phyloP scores from a whole-genome alignment of 139 green algal genomes.

The Diplosphaera chodatii region DNA sequence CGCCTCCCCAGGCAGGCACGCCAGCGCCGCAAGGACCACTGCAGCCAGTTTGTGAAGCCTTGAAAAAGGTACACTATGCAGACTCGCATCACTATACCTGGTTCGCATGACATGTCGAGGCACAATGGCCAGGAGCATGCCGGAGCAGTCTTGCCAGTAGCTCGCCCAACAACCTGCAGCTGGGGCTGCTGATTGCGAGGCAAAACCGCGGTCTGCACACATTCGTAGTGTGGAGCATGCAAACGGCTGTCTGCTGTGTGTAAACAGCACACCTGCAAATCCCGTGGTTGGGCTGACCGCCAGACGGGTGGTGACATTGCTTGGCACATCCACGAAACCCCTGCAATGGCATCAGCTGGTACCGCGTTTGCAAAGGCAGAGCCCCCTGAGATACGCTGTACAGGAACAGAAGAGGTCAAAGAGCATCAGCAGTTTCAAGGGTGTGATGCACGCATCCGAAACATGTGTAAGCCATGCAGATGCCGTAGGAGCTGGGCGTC shows the following conservation, averaged over 20 bases:
- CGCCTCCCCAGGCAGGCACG: neutral
- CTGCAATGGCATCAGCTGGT: neutral
- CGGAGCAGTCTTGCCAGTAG: too few species aligned
- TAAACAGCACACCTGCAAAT: neutral
- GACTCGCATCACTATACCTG: neutral
- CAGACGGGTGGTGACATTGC: neutral
- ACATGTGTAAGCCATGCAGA: too few species aligned
- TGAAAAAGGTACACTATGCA: too few species aligned
- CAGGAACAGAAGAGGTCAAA: too few species aligned
- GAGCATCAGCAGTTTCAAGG: too few species aligned
- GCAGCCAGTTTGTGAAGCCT: neutral
- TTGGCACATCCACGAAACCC: neutral
- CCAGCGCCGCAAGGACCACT: slow-evolving; percentile 1
- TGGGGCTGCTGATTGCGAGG: too few species aligned
- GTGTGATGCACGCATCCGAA: too few species aligned
- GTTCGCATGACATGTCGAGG: too few species aligned
- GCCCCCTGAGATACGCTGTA: too few species aligned
- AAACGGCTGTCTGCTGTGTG: neutral
- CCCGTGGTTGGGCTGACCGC: neutral
- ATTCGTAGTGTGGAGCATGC: neutral
- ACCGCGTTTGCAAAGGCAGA: too few species aligned
- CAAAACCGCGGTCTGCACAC: neutral
- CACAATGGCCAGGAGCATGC: too few species aligned
- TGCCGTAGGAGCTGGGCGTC: neutral
- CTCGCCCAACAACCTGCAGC: too few species aligned